These are phyloP conservation scores for Nicotiana benthamiana DNA, from an alignment of 257 asterid species.

Conservation along the genomic window DNA sequence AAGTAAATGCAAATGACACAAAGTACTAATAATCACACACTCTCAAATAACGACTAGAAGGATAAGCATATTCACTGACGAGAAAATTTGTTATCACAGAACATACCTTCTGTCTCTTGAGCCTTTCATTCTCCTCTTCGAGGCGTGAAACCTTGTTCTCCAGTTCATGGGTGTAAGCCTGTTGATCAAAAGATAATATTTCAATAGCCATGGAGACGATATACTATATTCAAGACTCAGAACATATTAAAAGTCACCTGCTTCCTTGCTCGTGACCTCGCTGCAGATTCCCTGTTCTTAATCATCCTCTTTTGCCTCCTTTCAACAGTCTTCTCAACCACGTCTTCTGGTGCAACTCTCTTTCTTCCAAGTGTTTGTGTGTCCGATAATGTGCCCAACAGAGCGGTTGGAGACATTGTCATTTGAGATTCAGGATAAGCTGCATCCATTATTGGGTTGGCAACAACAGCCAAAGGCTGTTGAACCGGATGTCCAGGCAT, in stretches of 20 bases:
- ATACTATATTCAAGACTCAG: background rate
- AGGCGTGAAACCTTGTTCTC: conserved; percentile 83
- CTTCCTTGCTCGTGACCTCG: conserved; percentile 91
- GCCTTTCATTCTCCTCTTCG: conserved; percentile 90
- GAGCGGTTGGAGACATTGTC: conserved; percentile 43
- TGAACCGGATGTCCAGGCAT: conserved; percentile 33
- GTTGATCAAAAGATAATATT: conserved; percentile 17
- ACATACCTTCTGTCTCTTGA: conserved; percentile 65
- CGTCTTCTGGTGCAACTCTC: conserved; percentile 71
- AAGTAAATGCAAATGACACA: background rate
- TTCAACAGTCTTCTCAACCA: conserved; percentile 69
- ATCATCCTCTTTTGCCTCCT: conserved; percentile 97
- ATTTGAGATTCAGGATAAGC: conserved; percentile 51
- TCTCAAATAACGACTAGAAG: background rate
- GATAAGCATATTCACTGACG: background rate
- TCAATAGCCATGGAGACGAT: background rate
- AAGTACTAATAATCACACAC: background rate
- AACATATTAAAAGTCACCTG: conserved; percentile 36
- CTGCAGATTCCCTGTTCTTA: conserved; percentile 93
- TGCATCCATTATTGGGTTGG: conserved; percentile 43
- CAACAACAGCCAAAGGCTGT: conserved; percentile 40
- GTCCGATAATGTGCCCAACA: conserved; percentile 63
- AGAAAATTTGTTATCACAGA: conserved; percentile 3
- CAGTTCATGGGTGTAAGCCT: conserved; percentile 95
- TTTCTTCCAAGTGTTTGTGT: conserved; percentile 62